phyloP scores from a whole-genome alignment of 176 grass and related monocot genomes.

The Carex littledalei region DNA sequence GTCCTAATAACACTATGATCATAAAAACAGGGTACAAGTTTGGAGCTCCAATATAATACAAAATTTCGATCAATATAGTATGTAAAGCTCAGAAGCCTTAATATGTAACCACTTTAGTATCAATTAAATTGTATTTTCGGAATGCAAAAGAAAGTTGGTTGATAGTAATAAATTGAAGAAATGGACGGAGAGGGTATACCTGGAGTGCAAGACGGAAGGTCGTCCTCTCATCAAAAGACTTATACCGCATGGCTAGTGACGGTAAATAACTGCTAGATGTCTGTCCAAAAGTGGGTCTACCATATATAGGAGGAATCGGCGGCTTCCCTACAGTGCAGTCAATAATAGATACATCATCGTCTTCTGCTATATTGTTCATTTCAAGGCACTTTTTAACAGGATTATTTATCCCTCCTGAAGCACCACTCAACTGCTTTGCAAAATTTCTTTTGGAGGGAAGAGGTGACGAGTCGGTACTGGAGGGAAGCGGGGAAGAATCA shows the following conservation, averaged over 20 bases:
- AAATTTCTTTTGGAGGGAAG: conserved; percentile 79
- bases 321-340: conserved; percentile 30
- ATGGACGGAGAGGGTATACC: conserved; percentile 36
- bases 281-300: conserved; percentile 34
- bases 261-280: conserved; percentile 18
- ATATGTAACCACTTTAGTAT: not conserved
- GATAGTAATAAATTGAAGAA: not conserved
- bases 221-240: conserved; percentile 57
- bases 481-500: conserved; percentile 27
- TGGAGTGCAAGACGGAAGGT: conserved; percentile 73
- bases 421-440: conserved; percentile 39
- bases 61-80: not conserved
- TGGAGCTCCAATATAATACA: not conserved
- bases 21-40: not conserved
- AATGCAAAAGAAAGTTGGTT: not conserved
- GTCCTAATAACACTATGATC: not conserved
- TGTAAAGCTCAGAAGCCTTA: not conserved
- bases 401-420: conserved; percentile 33
- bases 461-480: conserved; percentile 94
- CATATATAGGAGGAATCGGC: conserved; percentile 41
- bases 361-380: conserved; percentile 34
- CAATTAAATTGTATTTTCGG: conserved; percentile 7
- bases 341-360: conserved; percentile 46
- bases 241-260: conserved; percentile 41
- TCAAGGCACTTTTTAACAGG: conserved; percentile 42